Evolutionary conservation across 139 green algal genomes (phyloP).

Genomic region (Asterochloris sp.): DNA sequence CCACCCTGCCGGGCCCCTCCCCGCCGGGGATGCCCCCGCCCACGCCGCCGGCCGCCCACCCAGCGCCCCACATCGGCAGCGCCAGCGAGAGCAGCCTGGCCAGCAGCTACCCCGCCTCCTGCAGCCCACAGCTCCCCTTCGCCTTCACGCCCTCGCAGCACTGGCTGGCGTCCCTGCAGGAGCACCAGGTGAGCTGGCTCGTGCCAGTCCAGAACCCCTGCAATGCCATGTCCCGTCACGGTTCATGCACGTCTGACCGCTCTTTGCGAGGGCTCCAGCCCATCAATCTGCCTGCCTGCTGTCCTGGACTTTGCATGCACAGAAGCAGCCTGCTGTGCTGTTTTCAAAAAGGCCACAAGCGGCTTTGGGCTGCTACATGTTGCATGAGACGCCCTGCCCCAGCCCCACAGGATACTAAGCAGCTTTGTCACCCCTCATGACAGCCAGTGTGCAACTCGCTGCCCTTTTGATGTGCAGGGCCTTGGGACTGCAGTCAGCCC

Average conservation of each 20-base stretch:
- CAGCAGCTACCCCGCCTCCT: conserved; percentile 34
- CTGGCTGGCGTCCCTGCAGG: conserved; percentile 29
- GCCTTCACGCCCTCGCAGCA: conserved; percentile 64
- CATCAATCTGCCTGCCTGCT: no score
- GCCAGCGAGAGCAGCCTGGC: conserved; percentile 26
- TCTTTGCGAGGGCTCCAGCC: no score
- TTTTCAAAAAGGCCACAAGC: no score
- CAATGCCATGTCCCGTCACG: not conserved
- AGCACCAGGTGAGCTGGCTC: conserved; percentile 2
- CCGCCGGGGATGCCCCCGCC: not conserved
- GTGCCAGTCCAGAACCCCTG: not conserved
- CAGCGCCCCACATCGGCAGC: conserved; percentile 1
- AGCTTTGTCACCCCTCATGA: no score
- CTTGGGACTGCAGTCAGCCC: conserved; percentile 11
- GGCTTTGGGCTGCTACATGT: no score
- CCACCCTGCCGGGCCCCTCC: no score
- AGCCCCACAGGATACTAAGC: no score
- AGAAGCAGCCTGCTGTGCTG: no score
- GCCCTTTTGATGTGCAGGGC: no score
- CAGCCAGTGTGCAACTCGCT: no score
- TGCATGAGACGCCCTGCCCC: no score
- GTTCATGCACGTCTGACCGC: not conserved
- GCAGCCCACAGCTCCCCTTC: conserved; percentile 74
- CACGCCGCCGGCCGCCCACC: not conserved
- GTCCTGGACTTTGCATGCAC: no score